Percentiles rank a stretch among this genome's conserved stretches.
phyloP scores from a whole-genome alignment of 2,329 filamentous ascomycete species.

The Ophiostoma piceae region DNA sequence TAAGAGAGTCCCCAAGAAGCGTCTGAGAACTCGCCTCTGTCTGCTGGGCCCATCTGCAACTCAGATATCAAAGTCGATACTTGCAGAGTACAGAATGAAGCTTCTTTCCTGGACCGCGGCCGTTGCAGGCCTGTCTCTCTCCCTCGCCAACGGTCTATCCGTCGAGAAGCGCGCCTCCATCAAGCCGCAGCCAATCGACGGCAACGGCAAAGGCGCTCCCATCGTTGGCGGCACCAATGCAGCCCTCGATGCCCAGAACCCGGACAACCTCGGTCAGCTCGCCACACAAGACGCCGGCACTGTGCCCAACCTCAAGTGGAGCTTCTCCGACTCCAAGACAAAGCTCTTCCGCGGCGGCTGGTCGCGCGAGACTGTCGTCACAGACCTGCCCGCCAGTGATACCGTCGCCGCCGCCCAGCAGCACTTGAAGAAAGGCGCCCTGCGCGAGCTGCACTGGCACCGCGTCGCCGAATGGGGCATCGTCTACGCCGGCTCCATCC shows the following conservation, averaged over 20 bases:
- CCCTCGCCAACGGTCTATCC: background rate
- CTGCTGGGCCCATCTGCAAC: background rate
- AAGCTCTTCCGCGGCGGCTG: constrained; percentile 59
- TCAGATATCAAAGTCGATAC: background rate
- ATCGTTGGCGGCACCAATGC: background rate
- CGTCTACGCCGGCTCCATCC: constrained; percentile 52
- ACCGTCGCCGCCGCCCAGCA: constrained; percentile 65
- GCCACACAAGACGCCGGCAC: constrained; percentile 54
- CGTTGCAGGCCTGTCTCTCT: constrained; percentile 6
- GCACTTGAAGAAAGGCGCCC: constrained; percentile 60
- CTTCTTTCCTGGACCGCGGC: background rate
- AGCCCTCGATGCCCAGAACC: constrained; percentile 53
- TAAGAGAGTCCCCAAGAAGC: background rate
- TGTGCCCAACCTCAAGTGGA: constrained; percentile 64
- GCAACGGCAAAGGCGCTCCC: background rate
- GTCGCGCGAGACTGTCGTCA: constrained; percentile 60
- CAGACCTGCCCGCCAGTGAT: constrained; percentile 60
- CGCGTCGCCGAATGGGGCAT: constrained; percentile 64
- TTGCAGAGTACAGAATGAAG: background rate
- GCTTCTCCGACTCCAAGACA: constrained; percentile 63
- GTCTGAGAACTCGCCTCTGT: background rate
- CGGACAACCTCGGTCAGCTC: constrained; percentile 57
- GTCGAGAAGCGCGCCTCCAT: background rate
- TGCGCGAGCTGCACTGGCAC: constrained; percentile 64
- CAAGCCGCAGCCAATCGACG: background rate